phyloP scores from a whole-genome alignment of 2,329 filamentous ascomycete species.

The Plectosphaerella cucumerina region DNA sequence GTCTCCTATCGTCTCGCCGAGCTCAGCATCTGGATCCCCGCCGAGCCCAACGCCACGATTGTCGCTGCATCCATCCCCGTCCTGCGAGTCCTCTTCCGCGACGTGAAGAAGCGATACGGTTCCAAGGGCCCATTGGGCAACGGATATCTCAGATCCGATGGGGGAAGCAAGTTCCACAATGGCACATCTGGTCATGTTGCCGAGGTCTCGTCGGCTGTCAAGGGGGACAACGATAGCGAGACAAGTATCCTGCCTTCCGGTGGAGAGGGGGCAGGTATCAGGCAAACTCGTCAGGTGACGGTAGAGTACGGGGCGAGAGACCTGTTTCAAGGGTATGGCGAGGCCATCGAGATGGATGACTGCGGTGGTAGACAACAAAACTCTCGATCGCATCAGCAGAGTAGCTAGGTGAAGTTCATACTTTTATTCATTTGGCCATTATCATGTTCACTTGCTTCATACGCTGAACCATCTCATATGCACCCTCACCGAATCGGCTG shows the following conservation, averaged over 20 bases:
- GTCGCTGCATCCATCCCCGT: constrained; percentile 9
- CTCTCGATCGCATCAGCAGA: background rate
- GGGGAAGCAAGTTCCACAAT: constrained; percentile 40
- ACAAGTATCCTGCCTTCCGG: constrained; percentile 5
- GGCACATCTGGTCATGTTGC: constrained; percentile 10
- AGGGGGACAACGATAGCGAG: constrained; percentile 10
- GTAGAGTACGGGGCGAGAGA: constrained; percentile 3
- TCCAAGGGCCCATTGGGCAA: constrained; percentile 23
- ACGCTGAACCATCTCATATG: no score
- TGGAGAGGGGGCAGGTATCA: background rate
- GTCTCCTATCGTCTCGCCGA: constrained; percentile 2
- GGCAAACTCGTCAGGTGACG: constrained; percentile 4
- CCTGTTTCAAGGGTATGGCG: background rate
- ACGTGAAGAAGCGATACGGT: constrained; percentile 3
- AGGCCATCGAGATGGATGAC: background rate
- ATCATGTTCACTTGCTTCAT: no score
- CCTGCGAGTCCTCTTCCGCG: background rate
- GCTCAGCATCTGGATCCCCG: constrained; percentile 6
- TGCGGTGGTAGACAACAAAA: background rate
- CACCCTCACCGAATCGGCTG: no score
- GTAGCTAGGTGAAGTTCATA: no score
- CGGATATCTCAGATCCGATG: constrained; percentile 47
- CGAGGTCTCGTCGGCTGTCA: constrained; percentile 21
- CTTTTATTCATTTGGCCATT: no score
- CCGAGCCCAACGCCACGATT: constrained; percentile 7